Evolutionary conservation across 306 rosid genomes (phyloP).

Genomic region (Lathyrus oleraceus): DNA sequence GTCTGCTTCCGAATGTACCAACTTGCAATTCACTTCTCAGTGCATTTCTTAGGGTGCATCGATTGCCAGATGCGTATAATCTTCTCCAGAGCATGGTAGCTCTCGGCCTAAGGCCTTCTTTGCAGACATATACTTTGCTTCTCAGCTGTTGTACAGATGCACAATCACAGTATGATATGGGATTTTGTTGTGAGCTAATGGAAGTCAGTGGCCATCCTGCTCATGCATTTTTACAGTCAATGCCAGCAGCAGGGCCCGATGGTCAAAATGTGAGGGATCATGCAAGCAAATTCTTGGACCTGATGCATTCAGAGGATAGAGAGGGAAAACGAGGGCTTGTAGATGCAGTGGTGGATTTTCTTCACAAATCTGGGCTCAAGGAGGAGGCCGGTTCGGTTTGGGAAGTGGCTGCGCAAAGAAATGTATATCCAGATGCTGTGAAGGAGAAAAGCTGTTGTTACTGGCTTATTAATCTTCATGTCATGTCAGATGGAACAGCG

Average conservation of each 20-base stretch:
- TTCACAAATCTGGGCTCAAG: slow-evolving; percentile 93
- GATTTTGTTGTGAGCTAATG: slow-evolving; percentile 77
- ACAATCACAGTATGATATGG: slow-evolving; percentile 65
- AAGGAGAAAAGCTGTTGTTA: slow-evolving; percentile 77
- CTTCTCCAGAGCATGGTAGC: slow-evolving; percentile 73
- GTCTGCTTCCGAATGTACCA: slow-evolving; percentile 91
- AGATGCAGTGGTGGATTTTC: slow-evolving; percentile 97
- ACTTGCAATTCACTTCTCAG: slow-evolving; percentile 91
- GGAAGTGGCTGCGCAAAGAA: slow-evolving; percentile 88
- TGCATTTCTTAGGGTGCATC: slow-evolving; percentile 81
- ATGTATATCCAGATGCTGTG: slow-evolving; percentile 86
- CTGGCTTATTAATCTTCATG: slow-evolving; percentile 97
- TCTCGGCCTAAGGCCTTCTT: slow-evolving; percentile 74
- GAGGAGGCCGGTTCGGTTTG: slow-evolving; percentile 97
- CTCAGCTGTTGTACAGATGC: slow-evolving; percentile 95
- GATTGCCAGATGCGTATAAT: slow-evolving; percentile 70
- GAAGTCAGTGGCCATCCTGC: slow-evolving; percentile 84
- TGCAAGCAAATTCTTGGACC: slow-evolving; percentile 68
- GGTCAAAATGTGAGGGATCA: slow-evolving; percentile 90
- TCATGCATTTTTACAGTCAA: slow-evolving; percentile 67
- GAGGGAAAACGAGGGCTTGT: slow-evolving; percentile 95
- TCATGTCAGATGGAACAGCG: slow-evolving; percentile 96
- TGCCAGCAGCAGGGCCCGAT: slow-evolving; percentile 91
- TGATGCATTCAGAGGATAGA: slow-evolving; percentile 89
- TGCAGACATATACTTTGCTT: slow-evolving; percentile 87